Evolutionary conservation across 208 protist species (phyloP).

Genomic region (Trypanosoma lewisi): DNA sequence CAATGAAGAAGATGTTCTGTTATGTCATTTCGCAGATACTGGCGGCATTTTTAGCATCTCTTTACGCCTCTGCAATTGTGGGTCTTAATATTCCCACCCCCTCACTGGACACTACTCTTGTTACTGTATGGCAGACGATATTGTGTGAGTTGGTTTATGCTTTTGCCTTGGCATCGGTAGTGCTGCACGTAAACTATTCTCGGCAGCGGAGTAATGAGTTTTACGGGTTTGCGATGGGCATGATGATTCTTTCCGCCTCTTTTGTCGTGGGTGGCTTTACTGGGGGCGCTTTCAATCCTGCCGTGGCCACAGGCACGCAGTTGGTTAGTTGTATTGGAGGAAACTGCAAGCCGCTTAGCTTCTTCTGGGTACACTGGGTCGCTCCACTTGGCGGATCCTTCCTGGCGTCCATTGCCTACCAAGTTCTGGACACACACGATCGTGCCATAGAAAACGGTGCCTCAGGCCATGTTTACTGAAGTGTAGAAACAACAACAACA

Average conservation of each 20-base stretch:
- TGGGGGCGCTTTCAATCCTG: conserved; percentile 79
- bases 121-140: conserved; percentile 63
- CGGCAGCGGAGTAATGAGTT: conserved; percentile 84
- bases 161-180: conserved; percentile 74
- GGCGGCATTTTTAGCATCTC: conserved; percentile 65
- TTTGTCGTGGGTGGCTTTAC: conserved; percentile 70
- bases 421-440: conserved; percentile 78
- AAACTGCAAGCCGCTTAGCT: conserved; percentile 60
- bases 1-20: conserved; percentile 45
- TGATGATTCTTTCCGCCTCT: conserved; percentile 65
- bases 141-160: conserved; percentile 81
- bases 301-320: conserved; percentile 71
- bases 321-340: conserved; percentile 69
- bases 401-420: conserved; percentile 75
- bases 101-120: conserved; percentile 29
- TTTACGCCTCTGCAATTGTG: conserved; percentile 78
- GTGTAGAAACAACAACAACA: background rate
- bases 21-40: conserved; percentile 79
- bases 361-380: conserved; percentile 87
- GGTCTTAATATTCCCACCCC: conserved; percentile 69
- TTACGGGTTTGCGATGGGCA: conserved; percentile 76
- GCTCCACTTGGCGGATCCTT: conserved; percentile 78
- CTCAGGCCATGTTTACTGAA: conserved; percentile 33
- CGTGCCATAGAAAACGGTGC: conserved; percentile 12
- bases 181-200: conserved; percentile 82